Conservation (phyloP, 2,329 filamentous ascomycete species). For the Fusarium graminum region DNA sequence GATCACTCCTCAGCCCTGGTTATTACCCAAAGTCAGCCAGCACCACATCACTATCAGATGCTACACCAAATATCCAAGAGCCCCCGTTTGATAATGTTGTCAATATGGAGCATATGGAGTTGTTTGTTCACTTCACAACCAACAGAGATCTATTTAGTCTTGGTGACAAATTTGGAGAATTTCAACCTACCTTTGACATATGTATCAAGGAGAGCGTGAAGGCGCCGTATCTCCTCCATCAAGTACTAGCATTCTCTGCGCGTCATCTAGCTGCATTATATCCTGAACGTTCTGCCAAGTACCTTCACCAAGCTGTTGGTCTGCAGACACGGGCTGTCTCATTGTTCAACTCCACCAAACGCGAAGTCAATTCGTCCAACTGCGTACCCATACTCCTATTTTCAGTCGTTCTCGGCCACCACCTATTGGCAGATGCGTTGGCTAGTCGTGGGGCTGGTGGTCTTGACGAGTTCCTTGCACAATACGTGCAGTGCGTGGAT, state of each 20-base stretch:
- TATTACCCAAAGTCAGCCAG: not conserved
- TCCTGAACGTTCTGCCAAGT: not conserved
- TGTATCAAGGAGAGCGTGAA: constrained; percentile 3
- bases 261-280: constrained; percentile 17
- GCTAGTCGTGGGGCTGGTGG: not conserved
- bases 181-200: not conserved
- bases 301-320: constrained; percentile 10
- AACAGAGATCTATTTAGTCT: constrained; percentile 16
- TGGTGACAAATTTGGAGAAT: not conserved
- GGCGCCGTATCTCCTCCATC: constrained; percentile 30
- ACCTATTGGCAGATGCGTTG: constrained; percentile 29
- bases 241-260: constrained; percentile 36
- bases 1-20: not conserved
- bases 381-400: constrained; percentile 36
- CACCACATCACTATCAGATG: not conserved
- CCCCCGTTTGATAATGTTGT: not conserved
- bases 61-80: not conserved
- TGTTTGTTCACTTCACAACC: constrained; percentile 9
- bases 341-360: constrained; percentile 15
- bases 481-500: constrained; percentile 27
- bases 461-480: not conserved
- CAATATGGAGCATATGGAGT: constrained; percentile 31
- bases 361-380: constrained; percentile 8
- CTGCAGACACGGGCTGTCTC: constrained; percentile 31
- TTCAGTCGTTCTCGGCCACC: constrained; percentile 19